A percentile compares a stretch with the other conserved stretches of the same genome.
phyloP scores from a whole-genome alignment of 805 yeast genomes.

The Saccharomycopsis fibuligera region DNA sequence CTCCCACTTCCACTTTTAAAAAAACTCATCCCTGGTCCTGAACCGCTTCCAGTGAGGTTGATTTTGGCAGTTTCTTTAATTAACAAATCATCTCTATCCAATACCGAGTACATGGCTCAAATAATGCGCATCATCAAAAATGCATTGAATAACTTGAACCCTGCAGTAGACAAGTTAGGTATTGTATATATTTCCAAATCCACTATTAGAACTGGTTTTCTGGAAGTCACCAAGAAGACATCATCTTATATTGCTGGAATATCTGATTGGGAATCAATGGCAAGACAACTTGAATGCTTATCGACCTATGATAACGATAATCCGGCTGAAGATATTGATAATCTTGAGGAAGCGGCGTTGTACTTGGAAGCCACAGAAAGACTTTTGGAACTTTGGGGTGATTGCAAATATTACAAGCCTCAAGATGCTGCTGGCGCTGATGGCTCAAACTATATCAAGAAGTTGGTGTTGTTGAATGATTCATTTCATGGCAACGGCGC shows the following conservation, averaged over 20 bases:
- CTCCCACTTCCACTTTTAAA: conserved; percentile 35
- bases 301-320: not conserved
- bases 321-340: not conserved
- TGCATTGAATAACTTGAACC: conserved; percentile 29
- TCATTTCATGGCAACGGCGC: conserved; percentile 1
- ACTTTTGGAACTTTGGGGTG: conserved; percentile 19
- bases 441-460: conserved; percentile 5
- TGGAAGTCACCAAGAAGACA: conserved; percentile 5
- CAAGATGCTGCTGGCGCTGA: not conserved
- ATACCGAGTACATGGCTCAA: conserved; percentile 27
- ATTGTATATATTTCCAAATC: conserved; percentile 30
- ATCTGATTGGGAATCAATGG: conserved; percentile 8
- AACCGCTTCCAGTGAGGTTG: conserved; percentile 34
- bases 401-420: conserved; percentile 7
- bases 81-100: conserved; percentile 27
- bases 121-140: conserved; percentile 27
- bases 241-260: conserved; percentile 13
- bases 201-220: not conserved
- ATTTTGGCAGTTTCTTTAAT: conserved; percentile 38
- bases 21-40: conserved; percentile 37
- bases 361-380: conserved; percentile 17
- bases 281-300: conserved; percentile 3
- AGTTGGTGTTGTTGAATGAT: conserved; percentile 16
- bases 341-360: conserved; percentile 15
- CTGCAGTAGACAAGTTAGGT: conserved; percentile 38